Percentiles rank a stretch among this genome's conserved stretches.
These are phyloP conservation scores for Ophiostoma sp. DNA, from an alignment of 2,329 filamentous ascomycete genomes.

Conservation along the genomic window DNA sequence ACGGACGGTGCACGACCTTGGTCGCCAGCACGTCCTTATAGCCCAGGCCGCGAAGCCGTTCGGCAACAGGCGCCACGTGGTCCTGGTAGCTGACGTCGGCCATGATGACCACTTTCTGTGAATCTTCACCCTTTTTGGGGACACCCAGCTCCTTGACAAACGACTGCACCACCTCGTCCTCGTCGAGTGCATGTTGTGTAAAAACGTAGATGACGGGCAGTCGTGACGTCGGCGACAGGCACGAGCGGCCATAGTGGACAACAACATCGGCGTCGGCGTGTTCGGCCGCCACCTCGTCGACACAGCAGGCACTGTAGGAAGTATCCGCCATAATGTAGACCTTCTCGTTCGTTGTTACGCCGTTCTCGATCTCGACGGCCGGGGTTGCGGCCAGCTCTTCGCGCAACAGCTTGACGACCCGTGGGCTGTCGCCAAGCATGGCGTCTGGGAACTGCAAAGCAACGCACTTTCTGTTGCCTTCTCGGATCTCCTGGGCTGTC, in stretches of 20 bases:
- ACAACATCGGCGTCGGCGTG: conserved; percentile 89
- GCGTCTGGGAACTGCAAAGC: conserved; percentile 95
- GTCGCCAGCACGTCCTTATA: conserved; percentile 72
- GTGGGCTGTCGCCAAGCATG: conserved; percentile 83
- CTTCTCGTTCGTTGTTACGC: conserved; percentile 33
- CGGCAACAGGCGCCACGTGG: conserved; percentile 64
- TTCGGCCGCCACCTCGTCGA: conserved; percentile 94
- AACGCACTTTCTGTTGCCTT: conserved; percentile 70
- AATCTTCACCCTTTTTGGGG: conserved; percentile 48
- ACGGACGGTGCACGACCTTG: conserved; percentile 72
- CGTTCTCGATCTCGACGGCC: neutral
- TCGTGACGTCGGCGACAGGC: conserved; percentile 83
- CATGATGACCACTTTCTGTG: conserved; percentile 67
- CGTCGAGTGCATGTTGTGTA: conserved; percentile 69
- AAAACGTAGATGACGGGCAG: conserved; percentile 90
- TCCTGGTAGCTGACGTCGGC: conserved; percentile 85
- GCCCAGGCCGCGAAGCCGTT: conserved; percentile 58
- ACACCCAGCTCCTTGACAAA: conserved; percentile 71
- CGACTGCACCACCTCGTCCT: conserved; percentile 55
- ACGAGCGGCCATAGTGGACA: conserved; percentile 91
- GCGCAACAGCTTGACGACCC: conserved; percentile 68
- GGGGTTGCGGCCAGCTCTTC: conserved; percentile 36
- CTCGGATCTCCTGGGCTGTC: conserved; percentile 73
- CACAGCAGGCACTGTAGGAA: conserved; percentile 94
- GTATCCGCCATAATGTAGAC: conserved; percentile 92